Evolutionary conservation across 1,284 basidiomycete genomes (phyloP).

Genomic region (Wallemia mellicola): DNA sequence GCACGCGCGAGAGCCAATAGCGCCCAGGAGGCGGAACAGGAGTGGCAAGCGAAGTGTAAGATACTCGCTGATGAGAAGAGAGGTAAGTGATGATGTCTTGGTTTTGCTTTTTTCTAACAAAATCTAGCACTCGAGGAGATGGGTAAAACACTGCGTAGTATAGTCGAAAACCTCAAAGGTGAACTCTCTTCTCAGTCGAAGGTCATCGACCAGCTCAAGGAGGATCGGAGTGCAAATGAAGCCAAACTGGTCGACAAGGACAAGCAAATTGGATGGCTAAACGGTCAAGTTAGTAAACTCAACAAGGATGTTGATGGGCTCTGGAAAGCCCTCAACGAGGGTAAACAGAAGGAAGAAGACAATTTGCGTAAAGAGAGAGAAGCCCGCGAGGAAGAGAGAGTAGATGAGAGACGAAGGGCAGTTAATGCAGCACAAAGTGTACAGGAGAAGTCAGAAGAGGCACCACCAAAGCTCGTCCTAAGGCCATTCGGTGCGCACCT

Average conservation of each 20-base stretch:
- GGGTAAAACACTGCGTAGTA: neutral
- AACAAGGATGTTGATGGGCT: neutral
- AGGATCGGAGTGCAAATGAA: neutral
- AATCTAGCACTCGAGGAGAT: neutral
- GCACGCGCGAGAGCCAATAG: neutral
- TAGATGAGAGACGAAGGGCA: neutral
- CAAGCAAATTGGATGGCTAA: neutral
- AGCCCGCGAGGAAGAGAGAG: neutral
- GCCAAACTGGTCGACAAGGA: neutral
- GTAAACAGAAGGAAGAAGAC: neutral
- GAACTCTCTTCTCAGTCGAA: neutral
- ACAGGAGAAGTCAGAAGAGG: neutral
- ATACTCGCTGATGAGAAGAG: neutral
- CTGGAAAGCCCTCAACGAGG: neutral
- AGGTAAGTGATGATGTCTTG: too few relatives aligned
- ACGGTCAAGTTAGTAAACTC: neutral
- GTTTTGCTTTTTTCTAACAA: too few relatives aligned
- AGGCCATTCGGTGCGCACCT: neutral
- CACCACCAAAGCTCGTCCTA: neutral
- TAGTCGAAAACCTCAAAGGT: neutral
- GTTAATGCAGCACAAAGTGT: neutral
- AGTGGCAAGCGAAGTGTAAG: neutral
- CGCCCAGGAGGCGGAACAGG: neutral
- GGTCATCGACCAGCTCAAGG: neutral
- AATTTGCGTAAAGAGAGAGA: neutral